Base-by-base conservation (phyloP, 2,329 filamentous ascomycete species). In the Chaetomium sp. region DNA sequence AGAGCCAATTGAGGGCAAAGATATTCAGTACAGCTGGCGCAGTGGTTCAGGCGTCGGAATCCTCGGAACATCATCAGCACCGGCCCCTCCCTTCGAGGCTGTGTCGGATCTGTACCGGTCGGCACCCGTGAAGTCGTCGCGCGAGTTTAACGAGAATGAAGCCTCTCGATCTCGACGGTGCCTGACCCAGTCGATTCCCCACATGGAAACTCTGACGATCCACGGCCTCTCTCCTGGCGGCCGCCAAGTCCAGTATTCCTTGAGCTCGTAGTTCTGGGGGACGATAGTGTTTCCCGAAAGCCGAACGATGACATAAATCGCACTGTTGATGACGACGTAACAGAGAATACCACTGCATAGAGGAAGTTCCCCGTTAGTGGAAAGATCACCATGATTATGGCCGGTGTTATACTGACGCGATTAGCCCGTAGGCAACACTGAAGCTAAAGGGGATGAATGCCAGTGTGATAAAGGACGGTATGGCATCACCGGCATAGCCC, bases 371-470 rank as follows among this genome's bases (percentile, higher is more conserved):
- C 11, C 8, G 37, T 42, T 42, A 14, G 27, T n/a, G 3, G 19
- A 27, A n/a, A 36, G n/a, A 9, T 10, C 5, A 32, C 6, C 7
- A 32, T 38, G 37, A 19, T 8, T 12, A 19, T 11, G n/a, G 37
- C 10, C 4, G 9, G 9, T 14, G 34, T 8, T 1, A 10, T 2
- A 75, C 79, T 73, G 68, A 82, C 80, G 81, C 86, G 62, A 90
- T 88, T 34, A 91, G 79, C 14, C 87, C 87, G 60, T 90, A 89
- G 6, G 87, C 86, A 48, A 89, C 87, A 51, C 84, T 88, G 76
- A 89, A 91, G 60, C 83, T 89, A 67, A 90, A 88, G 0, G 87
- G 87, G 73, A 91, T 90, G 53, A 88, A 81, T 1, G 82, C 81
- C 62, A 90, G 82, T 4, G 87, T 88, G 36, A 90, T 76, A 69